These are phyloP conservation scores for Bipolaris victoriae DNA, from an alignment of 2,329 filamentous ascomycete species.

Conservation along the genomic window DNA sequence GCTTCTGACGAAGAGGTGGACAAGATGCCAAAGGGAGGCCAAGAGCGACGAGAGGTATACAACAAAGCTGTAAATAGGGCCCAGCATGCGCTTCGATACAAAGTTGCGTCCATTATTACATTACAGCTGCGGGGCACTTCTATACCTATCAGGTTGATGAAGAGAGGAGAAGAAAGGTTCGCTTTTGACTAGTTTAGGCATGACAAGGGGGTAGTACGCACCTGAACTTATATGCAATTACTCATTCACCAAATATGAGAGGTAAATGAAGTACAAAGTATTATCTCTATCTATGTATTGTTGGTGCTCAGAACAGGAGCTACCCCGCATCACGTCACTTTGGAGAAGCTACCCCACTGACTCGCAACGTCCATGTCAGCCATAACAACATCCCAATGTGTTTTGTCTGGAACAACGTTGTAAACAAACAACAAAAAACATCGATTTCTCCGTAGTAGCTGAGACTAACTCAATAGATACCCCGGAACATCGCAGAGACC, in stretches of 20 bases:
- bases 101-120: conserved; percentile 69
- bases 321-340: conserved; percentile 32
- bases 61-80: conserved; percentile 64
- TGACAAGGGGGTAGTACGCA: background rate
- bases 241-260: background rate
- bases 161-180: conserved; percentile 73
- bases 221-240: background rate
- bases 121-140: conserved; percentile 68
- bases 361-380: background rate
- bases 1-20: conserved; percentile 51
- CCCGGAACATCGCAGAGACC: background rate
- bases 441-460: background rate
- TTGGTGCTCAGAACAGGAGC: background rate
- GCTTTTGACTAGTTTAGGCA: conserved; percentile 32
- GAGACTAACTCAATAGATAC: too few relatives aligned
- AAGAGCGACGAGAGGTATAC: conserved; percentile 64
- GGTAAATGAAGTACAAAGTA: background rate
- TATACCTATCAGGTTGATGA: conserved; percentile 72
- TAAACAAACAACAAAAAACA: background rate
- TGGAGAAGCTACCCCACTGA: conserved; percentile 24
- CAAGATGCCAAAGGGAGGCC: conserved; percentile 48
- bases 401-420: conserved; percentile 5
- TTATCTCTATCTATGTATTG: background rate
- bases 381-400: conserved; percentile 1
- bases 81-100: conserved; percentile 59